A percentile compares a stretch with the other conserved stretches of the same genome.
phyloP scores from a whole-genome alignment of 208 protist species.

The Blechomonas ayalai region DNA sequence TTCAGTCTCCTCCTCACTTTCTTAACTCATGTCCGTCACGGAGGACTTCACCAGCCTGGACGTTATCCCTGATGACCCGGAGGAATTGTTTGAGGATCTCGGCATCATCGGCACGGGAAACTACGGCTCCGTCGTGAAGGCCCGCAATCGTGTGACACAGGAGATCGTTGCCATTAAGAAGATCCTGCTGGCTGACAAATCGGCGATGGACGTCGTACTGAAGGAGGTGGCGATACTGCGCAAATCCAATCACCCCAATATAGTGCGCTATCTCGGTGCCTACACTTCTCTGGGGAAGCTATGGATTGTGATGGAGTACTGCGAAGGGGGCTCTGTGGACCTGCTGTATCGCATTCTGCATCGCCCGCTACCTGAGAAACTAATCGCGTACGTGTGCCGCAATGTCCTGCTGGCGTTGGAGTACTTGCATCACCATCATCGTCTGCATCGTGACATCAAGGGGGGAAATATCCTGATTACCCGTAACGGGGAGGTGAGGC shows the following conservation, averaged over 20 bases:
- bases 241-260: constrained; percentile 76
- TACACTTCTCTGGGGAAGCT: constrained; percentile 78
- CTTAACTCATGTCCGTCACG: no score
- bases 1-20: no score
- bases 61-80: constrained; percentile 61
- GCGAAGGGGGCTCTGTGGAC: constrained; percentile 87
- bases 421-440: constrained; percentile 83
- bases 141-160: constrained; percentile 58
- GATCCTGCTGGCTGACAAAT: constrained; percentile 73
- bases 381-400: constrained; percentile 85
- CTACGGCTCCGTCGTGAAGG: constrained; percentile 97
- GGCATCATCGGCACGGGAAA: constrained; percentile 90
- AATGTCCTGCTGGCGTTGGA: constrained; percentile 77
- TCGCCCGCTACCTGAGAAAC: constrained; percentile 59
- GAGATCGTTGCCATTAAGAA: constrained; percentile 88
- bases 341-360: constrained; percentile 78
- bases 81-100: constrained; percentile 74
- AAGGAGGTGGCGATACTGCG: constrained; percentile 86
- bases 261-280: constrained; percentile 85
- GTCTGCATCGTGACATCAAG: constrained; percentile 94
- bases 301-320: constrained; percentile 94
- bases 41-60: constrained; percentile 41
- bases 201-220: constrained; percentile 67
- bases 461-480: constrained; percentile 91
- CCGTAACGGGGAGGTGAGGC: constrained; percentile 83